phyloP scores from a whole-genome alignment of 345 rosid genomes.

The Mercurialis annua region DNA sequence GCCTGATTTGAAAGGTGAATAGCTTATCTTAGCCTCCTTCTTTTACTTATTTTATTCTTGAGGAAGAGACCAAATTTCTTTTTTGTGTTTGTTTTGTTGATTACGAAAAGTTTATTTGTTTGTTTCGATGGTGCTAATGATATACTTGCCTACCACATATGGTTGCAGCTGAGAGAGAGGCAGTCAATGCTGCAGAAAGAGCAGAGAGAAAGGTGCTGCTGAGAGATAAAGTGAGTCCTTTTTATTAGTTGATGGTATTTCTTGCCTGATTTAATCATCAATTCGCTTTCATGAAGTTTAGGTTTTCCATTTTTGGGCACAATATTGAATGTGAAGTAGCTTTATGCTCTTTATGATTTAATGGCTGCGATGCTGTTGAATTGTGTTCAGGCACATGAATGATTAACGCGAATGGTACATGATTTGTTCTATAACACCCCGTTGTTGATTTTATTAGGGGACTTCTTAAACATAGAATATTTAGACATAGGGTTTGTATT shows the following conservation, averaged over 20 bases:
- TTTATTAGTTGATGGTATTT: not conserved
- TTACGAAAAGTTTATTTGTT: not conserved
- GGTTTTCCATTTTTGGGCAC: not conserved
- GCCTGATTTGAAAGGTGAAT: slow-evolving; percentile 85
- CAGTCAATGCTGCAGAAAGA: slow-evolving; percentile 83
- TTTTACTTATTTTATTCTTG: not conserved
- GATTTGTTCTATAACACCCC: not conserved
- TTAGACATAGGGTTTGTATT: no score
- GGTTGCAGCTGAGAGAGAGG: slow-evolving; percentile 85
- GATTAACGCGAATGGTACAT: not conserved
- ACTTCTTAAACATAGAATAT: not conserved
- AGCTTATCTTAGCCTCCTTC: not conserved
- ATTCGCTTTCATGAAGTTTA: no score
- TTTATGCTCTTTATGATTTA: not conserved
- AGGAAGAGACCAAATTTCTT: not conserved
- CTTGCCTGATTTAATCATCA: no score
- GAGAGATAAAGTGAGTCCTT: slow-evolving; percentile 73
- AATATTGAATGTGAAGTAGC: not conserved
- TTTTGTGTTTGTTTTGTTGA: not conserved
- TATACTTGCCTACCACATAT: not conserved
- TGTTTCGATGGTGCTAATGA: slow-evolving; percentile 8
- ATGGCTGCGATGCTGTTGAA: not conserved
- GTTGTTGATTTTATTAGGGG: not conserved
- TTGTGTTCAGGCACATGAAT: not conserved
- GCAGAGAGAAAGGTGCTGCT: slow-evolving; percentile 80